Conservation (phyloP, 768 basidiomycete genomes). For the Piloderma croceum region DNA sequence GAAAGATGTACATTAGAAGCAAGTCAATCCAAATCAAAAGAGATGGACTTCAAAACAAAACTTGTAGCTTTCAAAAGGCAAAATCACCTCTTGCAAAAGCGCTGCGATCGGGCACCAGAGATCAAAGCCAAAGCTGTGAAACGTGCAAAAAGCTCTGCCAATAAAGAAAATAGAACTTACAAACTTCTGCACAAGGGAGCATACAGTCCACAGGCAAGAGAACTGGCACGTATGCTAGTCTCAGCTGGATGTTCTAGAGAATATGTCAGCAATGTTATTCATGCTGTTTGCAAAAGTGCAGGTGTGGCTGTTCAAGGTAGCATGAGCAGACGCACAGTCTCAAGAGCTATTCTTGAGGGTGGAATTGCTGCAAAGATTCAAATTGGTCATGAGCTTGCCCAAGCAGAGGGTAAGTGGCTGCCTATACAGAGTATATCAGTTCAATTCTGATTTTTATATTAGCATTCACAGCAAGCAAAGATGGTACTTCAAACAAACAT, state of each 20-base stretch:
- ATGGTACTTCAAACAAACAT: constrained; percentile 15
- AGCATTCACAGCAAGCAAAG: constrained; percentile 15
- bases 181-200: constrained; percentile 2
- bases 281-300: constrained; percentile 5
- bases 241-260: constrained; percentile 11
- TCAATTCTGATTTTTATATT: too few species aligned
- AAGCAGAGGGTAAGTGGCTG: constrained; percentile 6
- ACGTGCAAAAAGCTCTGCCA: neutral
- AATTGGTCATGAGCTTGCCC: constrained; percentile 10
- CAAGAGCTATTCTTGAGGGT: constrained; percentile 14
- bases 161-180: neutral
- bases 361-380: constrained; percentile 17
- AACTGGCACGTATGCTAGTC: constrained; percentile 9
- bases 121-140: neutral
- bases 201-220: constrained; percentile 8
- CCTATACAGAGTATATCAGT: too few species aligned
- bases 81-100: too few species aligned
- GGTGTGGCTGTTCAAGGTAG: constrained; percentile 3
- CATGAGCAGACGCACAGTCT: constrained; percentile 12
- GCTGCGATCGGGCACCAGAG: neutral
- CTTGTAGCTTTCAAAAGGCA: too few species aligned
- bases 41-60: too few species aligned
- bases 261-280: constrained; percentile 9
- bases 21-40: too few species aligned
- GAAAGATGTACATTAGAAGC: too few species aligned